A percentile compares a stretch with the other conserved stretches of the same genome.
These are phyloP conservation scores for Tremella fuciformis DNA, from an alignment of 768 basidiomycete species.

Conservation along the genomic window DNA sequence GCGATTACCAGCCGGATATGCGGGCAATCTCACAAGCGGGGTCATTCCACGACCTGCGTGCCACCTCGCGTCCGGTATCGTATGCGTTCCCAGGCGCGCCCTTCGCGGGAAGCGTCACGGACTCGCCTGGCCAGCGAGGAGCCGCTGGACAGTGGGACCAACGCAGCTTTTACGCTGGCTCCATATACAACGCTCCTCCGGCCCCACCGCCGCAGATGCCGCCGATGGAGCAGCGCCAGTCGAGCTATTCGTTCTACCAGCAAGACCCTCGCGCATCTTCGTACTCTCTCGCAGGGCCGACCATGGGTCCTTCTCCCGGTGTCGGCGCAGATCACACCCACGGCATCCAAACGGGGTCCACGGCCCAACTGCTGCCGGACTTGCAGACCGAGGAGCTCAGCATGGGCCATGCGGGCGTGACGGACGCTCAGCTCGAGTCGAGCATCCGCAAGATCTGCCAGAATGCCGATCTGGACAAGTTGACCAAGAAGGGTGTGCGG, in stretches of 20 bases:
- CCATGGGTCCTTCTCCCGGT: background rate
- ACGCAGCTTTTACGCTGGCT: conserved; percentile 5
- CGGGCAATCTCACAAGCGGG: conserved; percentile 76
- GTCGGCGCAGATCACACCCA: no score
- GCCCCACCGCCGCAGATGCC: conserved; percentile 8
- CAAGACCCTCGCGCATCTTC: conserved; percentile 16
- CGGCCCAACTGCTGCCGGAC: conserved; percentile 29
- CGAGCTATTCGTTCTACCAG: conserved; percentile 14
- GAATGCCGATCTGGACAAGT: conserved; percentile 76
- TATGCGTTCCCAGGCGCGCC: conserved; percentile 54
- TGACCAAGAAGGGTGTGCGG: conserved; percentile 90
- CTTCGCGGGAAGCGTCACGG: conserved; percentile 4
- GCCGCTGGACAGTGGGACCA: conserved; percentile 16
- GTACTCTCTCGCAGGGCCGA: conserved; percentile 15
- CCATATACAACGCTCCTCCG: conserved; percentile 7
- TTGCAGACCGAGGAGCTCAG: conserved; percentile 13
- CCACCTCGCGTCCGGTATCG: conserved; percentile 29
- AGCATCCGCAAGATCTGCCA: conserved; percentile 70
- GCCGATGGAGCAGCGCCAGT: conserved; percentile 11
- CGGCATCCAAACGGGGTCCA: conserved; percentile 8
- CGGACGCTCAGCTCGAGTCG: conserved; percentile 43
- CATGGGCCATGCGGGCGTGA: conserved; percentile 30
- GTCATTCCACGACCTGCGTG: conserved; percentile 58
- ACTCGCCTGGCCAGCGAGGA: conserved; percentile 7
- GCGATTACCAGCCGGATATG: conserved; percentile 70